Evolutionary conservation across 2,329 filamentous ascomycete species (phyloP).

Genomic region (Phyllosticta capitalensis): DNA sequence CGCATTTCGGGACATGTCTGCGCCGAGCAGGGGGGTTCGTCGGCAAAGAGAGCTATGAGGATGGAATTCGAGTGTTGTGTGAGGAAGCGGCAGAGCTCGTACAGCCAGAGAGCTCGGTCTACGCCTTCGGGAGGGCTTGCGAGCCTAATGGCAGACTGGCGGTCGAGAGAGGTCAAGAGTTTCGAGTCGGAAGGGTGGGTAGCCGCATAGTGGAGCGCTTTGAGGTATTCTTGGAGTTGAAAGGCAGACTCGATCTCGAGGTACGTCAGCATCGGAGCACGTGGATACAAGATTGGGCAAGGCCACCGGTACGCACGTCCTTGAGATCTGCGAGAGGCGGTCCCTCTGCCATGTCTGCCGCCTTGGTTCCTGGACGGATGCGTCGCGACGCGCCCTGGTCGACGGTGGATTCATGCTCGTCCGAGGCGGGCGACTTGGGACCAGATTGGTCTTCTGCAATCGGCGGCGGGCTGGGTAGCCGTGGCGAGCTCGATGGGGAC

Average conservation of each 20-base stretch:
- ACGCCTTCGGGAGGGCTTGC: constrained; percentile 72
- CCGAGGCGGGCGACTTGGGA: constrained; percentile 62
- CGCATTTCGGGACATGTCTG: constrained; percentile 96
- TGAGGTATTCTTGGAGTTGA: constrained; percentile 93
- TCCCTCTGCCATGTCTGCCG: constrained; percentile 86
- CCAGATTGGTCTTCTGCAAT: constrained; percentile 89
- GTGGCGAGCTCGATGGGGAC: constrained; percentile 65
- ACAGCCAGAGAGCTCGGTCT: constrained; percentile 87
- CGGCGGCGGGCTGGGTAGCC: constrained; percentile 88
- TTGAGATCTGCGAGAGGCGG: constrained; percentile 78
- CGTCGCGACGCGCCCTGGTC: constrained; percentile 70
- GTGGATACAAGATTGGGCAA: not conserved
- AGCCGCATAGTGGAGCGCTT: constrained; percentile 77
- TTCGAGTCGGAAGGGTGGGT: constrained; percentile 50
- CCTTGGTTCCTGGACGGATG: constrained; percentile 85
- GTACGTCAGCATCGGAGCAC: constrained; percentile 15
- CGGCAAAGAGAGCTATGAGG: constrained; percentile 86
- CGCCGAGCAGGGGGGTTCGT: constrained; percentile 78
- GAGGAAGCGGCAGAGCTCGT: constrained; percentile 93
- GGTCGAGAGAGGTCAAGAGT: constrained; percentile 62
- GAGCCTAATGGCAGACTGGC: constrained; percentile 64
- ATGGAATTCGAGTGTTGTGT: constrained; percentile 90
- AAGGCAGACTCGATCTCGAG: constrained; percentile 87
- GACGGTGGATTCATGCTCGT: constrained; percentile 42
- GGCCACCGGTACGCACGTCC: constrained; percentile 34